Conservation (phyloP, 2,329 filamentous ascomycete species). For the Alternaria arborescens region DNA sequence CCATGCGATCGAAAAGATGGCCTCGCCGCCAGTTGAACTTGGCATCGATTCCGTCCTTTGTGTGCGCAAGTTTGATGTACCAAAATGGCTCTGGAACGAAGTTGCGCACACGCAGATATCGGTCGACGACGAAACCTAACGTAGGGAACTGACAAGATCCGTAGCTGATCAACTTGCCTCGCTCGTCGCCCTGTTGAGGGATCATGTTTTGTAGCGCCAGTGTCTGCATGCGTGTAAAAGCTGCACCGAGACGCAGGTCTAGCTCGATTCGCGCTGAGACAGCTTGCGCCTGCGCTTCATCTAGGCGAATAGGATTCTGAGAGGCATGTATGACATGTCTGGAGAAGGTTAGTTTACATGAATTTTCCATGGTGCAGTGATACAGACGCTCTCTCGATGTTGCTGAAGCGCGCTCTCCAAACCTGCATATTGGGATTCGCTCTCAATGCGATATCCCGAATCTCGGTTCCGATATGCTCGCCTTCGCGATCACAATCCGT, state of each 20-base stretch:
- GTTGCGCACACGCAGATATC: slow-evolving; percentile 91
- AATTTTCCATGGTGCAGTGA: neutral
- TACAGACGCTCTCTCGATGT: slow-evolving; percentile 86
- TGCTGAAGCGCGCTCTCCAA: slow-evolving; percentile 91
- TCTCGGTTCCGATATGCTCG: slow-evolving; percentile 93
- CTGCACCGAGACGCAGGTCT: slow-evolving; percentile 87
- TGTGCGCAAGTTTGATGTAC: slow-evolving; percentile 85
- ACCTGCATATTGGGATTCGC: slow-evolving; percentile 79
- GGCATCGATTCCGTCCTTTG: slow-evolving; percentile 78
- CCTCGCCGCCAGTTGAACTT: slow-evolving; percentile 84
- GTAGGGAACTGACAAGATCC: slow-evolving; percentile 98
- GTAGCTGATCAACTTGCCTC: slow-evolving; percentile 76
- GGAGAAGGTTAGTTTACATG: slow-evolving; percentile 7
- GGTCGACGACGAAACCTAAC: slow-evolving; percentile 93
- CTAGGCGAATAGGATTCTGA: slow-evolving; percentile 76
- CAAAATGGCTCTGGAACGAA: slow-evolving; percentile 94
- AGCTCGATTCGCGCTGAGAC: slow-evolving; percentile 90
- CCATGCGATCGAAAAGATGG: slow-evolving; percentile 86
- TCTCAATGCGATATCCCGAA: slow-evolving; percentile 79
- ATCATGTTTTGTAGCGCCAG: slow-evolving; percentile 77
- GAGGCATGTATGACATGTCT: slow-evolving; percentile 90
- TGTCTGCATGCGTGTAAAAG: slow-evolving; percentile 89
- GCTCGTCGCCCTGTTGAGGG: slow-evolving; percentile 66
- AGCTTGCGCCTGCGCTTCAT: slow-evolving; percentile 86
- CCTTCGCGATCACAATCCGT: slow-evolving; percentile 98